Base-by-base conservation (phyloP, 768 basidiomycete species). In the Macrocybe gigantea region DNA sequence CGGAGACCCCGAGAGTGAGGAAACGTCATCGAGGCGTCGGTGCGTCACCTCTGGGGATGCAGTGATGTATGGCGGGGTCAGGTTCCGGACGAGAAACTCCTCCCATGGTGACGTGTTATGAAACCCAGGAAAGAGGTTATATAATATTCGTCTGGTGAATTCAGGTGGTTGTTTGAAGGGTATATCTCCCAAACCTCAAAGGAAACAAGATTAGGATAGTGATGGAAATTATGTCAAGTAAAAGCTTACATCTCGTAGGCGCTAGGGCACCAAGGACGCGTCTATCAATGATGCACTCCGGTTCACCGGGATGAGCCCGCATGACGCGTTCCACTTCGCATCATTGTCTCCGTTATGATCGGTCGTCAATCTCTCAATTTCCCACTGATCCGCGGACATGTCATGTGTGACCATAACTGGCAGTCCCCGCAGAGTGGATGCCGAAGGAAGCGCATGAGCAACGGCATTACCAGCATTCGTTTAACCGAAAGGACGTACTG, bases 191-290 rank as follows among this genome's bases (percentile, higher is more conserved):
- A 85, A 70, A 61, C 82, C 83, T 85, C 58, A 14, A 44, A 43
- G 43, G 42, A 40, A 48, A 51, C 47, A 15, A 32, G 39, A 49
- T 38, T 43, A 46, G 41, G 41, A 41, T 35, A 41, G 42, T 41
- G 38, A 41, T n/a, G 36, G 48, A 45, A 56, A 59, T 38, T 53
- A 49, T 43, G 45, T 37, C 54, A 55, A 53, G 53, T 29, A 48
- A 48, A 51, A 11, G 74, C 80, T 57, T 59, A 88, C 87, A 84
- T 65, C 88, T 75, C 56, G 83, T 85, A 45, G 86, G 85, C 3
- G 86, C 84, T 30, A 90, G 77, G 48, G 84, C 85, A 47, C 88
- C 88, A 44, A 89, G 78, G 43, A 89, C 80, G 43, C 88, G 74
- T 53, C 73, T 69, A 51, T 86, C 79, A 41, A 80, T 56, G 38